Conservation (phyloP, 2,329 filamentous ascomycete genomes). For the Salinomyces thailandicus region DNA sequence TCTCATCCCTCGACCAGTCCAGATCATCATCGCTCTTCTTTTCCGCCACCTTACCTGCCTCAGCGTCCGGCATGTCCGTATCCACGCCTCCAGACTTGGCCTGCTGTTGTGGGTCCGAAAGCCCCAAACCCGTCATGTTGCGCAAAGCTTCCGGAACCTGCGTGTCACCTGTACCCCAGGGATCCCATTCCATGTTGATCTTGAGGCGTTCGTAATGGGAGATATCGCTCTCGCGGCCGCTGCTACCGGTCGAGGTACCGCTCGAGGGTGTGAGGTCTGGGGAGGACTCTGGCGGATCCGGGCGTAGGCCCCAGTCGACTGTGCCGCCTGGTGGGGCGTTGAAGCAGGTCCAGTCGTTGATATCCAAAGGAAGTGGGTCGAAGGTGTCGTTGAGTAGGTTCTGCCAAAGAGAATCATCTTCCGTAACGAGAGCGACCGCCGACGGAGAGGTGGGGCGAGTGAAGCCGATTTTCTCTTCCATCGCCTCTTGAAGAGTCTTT, state of each 20-base stretch:
- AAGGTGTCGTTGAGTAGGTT: constrained; percentile 2
- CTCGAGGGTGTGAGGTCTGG: constrained; percentile 21
- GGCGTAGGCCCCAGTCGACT: constrained; percentile 15
- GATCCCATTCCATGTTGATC: constrained; percentile 28
- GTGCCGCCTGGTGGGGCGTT: constrained; percentile 4
- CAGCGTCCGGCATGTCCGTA: not conserved
- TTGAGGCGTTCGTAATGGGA: constrained; percentile 32
- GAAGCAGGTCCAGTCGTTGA: constrained; percentile 7
- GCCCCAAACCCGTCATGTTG: constrained; percentile 1
- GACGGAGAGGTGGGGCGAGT: constrained; percentile 1
- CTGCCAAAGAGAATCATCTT: constrained; percentile 1
- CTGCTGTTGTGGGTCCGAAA: not conserved
- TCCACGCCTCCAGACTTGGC: not conserved
- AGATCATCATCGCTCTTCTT: too few species aligned
- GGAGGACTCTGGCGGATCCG: constrained; percentile 10
- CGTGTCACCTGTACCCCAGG: constrained; percentile 24
- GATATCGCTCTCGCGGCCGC: constrained; percentile 33
- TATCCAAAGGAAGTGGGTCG: constrained; percentile 1
- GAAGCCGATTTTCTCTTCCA: constrained; percentile 21
- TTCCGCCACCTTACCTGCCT: not conserved
- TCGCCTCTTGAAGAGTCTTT: constrained; percentile 21
- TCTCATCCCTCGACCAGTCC: too few species aligned
- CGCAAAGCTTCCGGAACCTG: constrained; percentile 13
- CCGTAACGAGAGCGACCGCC: not conserved
- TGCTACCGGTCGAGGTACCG: constrained; percentile 18